Base-by-base conservation (phyloP, 2,329 filamentous ascomycete species). In the Aspergillus flavus region DNA sequence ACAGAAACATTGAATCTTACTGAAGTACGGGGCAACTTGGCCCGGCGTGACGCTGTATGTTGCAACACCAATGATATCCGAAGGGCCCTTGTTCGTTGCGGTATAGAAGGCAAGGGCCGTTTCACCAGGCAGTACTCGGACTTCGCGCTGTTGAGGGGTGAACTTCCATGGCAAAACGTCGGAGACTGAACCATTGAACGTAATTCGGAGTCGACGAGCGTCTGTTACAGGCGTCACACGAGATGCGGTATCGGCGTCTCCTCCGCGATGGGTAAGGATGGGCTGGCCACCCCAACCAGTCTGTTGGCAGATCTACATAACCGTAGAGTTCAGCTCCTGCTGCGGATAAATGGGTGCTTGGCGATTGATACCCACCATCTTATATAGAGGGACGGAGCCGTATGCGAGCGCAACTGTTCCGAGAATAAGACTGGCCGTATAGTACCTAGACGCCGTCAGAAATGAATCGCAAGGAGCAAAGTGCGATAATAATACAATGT, bases 1-100 rank as follows among this genome's bases (percentile, higher is more conserved):
- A 79, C 95, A 99, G 80, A 99, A 99, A 76, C 95, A 99, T 80
- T 99, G 95, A 53, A 99, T 99, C 86, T 99, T 99, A 86, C 92
- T 96, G 76, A 99, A 99, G 78, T 99, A 99, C 1, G 93, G 94
- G 50, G 95, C 94, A 52, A 96, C 94, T 80, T 99, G 95, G 4
- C 88, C 95, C 0, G 95, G 95, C 3, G 94, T 97, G 34, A 99
- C 96, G 74, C 92, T 96, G 80, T 99, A 99, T 9, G 95, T 99
- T 12, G 95, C 95, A 50, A 99, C 94, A 55, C 95, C 95, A 73
- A 99, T 98, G 71, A 99, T 98, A 81, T 99, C 96, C 68, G 91
- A 87, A 67, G 92, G 87, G 64, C 91, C 92, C 68, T 88, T 90
- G 82, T 99, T 99, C 61, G 93, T 97, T 14, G 95, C 95, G 7